Evolutionary conservation across 306 rosid species (phyloP).

Genomic region (Dalbergia cultrata): DNA sequence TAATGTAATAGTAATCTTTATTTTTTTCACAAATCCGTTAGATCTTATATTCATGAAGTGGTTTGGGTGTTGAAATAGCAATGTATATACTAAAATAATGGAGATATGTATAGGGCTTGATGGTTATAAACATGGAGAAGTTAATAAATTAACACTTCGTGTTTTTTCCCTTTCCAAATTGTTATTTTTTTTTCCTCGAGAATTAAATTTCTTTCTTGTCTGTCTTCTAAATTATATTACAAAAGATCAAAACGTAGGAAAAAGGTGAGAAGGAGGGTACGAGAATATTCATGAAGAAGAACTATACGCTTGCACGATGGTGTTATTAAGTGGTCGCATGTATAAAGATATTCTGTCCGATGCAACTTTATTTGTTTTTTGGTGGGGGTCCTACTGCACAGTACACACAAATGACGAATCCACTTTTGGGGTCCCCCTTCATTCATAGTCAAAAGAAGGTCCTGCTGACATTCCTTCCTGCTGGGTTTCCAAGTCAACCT

Average conservation of each 20-base stretch:
- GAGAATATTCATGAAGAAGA: constrained; percentile 5
- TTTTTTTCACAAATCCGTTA: too few species aligned
- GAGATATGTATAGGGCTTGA: not conserved
- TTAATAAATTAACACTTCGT: not conserved
- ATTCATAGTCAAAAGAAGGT: constrained; percentile 53
- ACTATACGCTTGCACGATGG: not conserved
- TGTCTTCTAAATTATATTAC: not conserved
- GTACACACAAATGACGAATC: constrained; percentile 52
- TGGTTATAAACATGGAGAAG: not conserved
- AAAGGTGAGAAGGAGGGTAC: not conserved
- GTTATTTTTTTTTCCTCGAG: too few species aligned
- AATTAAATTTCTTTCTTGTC: not conserved
- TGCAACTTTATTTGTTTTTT: constrained; percentile 30
- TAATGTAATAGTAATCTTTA: too few species aligned
- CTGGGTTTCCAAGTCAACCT: constrained; percentile 54
- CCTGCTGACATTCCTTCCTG: constrained; percentile 55
- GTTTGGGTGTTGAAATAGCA: too few species aligned
- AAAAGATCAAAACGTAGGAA: not conserved
- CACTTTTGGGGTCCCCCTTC: constrained; percentile 30
- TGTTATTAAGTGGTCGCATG: not conserved
- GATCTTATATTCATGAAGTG: too few species aligned
- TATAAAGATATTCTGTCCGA: constrained; percentile 50
- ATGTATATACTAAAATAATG: not conserved
- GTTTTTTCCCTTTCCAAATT: not conserved
- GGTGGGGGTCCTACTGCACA: constrained; percentile 48